A percentile compares a stretch with the other conserved stretches of the same genome.
These are phyloP conservation scores for Termitomyces sp. DNA, from an alignment of 768 basidiomycete genomes.

Conservation along the genomic window DNA sequence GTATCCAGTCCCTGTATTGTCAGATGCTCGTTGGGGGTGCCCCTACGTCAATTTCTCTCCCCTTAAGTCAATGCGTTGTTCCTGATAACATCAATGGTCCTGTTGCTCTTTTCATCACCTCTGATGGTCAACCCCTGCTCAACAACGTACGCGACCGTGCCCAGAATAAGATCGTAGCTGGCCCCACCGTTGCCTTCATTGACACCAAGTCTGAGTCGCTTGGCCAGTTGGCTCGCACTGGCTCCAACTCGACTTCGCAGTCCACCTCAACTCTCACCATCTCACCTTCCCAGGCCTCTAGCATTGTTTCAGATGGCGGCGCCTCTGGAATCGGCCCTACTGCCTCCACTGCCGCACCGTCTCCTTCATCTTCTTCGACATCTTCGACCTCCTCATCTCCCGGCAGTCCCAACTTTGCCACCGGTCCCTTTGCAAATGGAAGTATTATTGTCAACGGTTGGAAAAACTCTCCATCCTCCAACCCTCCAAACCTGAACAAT, in stretches of 20 bases:
- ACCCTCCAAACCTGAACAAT: neutral
- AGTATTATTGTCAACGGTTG: slow-evolving; percentile 42
- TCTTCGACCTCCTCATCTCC: slow-evolving; percentile 11
- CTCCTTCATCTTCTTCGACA: slow-evolving; percentile 2
- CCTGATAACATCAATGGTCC: slow-evolving; percentile 73
- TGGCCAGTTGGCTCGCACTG: slow-evolving; percentile 35
- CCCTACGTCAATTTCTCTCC: slow-evolving; percentile 49
- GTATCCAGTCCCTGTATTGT: slow-evolving; percentile 50
- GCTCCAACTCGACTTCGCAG: neutral
- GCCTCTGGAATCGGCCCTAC: neutral
- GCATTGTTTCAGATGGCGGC: slow-evolving; percentile 27
- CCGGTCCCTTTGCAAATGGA: slow-evolving; percentile 36
- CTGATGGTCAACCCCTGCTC: slow-evolving; percentile 53
- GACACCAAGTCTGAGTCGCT: slow-evolving; percentile 52
- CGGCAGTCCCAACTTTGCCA: slow-evolving; percentile 33
- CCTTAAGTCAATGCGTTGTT: slow-evolving; percentile 55
- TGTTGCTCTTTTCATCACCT: slow-evolving; percentile 67
- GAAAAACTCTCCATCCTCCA: slow-evolving; percentile 10
- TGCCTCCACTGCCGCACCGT: neutral
- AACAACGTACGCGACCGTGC: slow-evolving; percentile 57
- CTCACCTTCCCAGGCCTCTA: slow-evolving; percentile 16
- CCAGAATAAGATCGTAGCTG: slow-evolving; percentile 53
- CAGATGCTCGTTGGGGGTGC: slow-evolving; percentile 71
- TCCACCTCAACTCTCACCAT: slow-evolving; percentile 15
- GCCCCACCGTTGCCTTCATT: slow-evolving; percentile 65